Evolutionary conservation across 2,329 filamentous ascomycete genomes (phyloP).

Genomic region (Epichloe hybrida): DNA sequence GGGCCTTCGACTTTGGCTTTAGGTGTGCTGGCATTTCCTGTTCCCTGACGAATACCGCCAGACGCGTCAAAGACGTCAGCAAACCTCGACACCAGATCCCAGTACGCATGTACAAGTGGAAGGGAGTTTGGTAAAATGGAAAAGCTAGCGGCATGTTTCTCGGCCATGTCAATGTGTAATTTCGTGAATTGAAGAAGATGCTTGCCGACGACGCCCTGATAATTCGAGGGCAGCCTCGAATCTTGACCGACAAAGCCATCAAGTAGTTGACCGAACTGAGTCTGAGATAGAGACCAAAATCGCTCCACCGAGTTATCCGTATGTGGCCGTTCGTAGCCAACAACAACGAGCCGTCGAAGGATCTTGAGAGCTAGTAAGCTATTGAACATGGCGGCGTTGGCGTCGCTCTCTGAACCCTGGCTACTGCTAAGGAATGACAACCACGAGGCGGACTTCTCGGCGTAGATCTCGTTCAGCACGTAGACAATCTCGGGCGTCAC

Average conservation of each 20-base stretch:
- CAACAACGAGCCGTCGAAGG: conserved; percentile 62
- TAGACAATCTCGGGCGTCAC: conserved; percentile 75
- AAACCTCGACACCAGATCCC: conserved; percentile 66
- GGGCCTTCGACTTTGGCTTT: conserved; percentile 44
- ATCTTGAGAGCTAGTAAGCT: conserved; percentile 70
- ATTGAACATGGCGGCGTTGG: conserved; percentile 55
- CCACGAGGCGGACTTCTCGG: conserved; percentile 60
- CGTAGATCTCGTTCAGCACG: conserved; percentile 65
- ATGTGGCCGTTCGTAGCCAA: conserved; percentile 75
- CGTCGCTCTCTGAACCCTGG: conserved; percentile 43
- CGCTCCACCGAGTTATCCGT: conserved; percentile 60
- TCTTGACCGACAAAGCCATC: conserved; percentile 43
- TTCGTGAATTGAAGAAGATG: conserved; percentile 86
- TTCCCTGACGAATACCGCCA: conserved; percentile 37
- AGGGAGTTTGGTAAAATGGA: conserved; percentile 68
- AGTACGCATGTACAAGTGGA: conserved; percentile 68
- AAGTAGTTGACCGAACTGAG: conserved; percentile 67
- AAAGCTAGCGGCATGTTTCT: conserved; percentile 68
- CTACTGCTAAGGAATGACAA: conserved; percentile 43
- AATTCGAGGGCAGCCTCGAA: conserved; percentile 36
- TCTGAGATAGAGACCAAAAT: conserved; percentile 69
- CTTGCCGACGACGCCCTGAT: conserved; percentile 58
- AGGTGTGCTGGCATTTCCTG: conserved; percentile 21
- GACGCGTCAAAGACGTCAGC: conserved; percentile 58
- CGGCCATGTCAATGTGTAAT: conserved; percentile 76